Evolutionary conservation across 2,329 filamentous ascomycete genomes (phyloP), one percentile per base, ranked within the genome.

Genomic region (Diaporthe vexans): DNA sequence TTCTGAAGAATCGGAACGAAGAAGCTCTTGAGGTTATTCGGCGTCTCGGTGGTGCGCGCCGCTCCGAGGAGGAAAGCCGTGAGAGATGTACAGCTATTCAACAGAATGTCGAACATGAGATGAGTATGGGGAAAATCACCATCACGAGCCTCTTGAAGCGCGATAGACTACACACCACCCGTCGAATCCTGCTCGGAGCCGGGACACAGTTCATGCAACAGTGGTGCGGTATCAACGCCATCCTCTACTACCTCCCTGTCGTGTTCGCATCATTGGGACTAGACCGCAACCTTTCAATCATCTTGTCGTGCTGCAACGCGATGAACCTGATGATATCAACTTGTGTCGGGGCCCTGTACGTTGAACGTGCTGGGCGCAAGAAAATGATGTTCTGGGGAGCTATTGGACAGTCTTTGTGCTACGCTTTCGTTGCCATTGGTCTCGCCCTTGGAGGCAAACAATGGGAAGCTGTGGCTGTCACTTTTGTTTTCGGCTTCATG

Each of bases 141-240:
- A 21, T 43, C 40, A 43, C n/a, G 19, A 48, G 46, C 26, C 8
- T 67, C 19, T 33, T 43, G 6, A 9, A 46, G 26, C 17, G 46
- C 5, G 61, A 67, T 40, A 40, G n/a, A 43, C 19, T 67, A 7
- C 61, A 48, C 5, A 67, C 40, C 11, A 43, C 40, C 21, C 61
- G 61, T 2, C 35, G 61, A n/a, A 15, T 67, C 17, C 61, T 67
- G 9, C 40, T 67, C 11, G 61, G 40, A n/a, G 40, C 40, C 17
- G 43, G 61, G 11, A 67, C 46, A 11, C 61, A 67, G 17, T 24
- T 48, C 40, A 46, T 67, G 37, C 61, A 67, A n/a, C 61, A 67
- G 40, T 48, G 40, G 26, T 29, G 24, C 11, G 61, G 43, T 5
- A 67, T 67, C 40, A 67, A 67, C 43, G 61, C 61, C 13, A 67